Percentiles rank a stretch among this genome's conserved stretches.
Evolutionary conservation across 305 asterid genomes (phyloP).

Genomic region (Stenogyne calaminthoides): DNA sequence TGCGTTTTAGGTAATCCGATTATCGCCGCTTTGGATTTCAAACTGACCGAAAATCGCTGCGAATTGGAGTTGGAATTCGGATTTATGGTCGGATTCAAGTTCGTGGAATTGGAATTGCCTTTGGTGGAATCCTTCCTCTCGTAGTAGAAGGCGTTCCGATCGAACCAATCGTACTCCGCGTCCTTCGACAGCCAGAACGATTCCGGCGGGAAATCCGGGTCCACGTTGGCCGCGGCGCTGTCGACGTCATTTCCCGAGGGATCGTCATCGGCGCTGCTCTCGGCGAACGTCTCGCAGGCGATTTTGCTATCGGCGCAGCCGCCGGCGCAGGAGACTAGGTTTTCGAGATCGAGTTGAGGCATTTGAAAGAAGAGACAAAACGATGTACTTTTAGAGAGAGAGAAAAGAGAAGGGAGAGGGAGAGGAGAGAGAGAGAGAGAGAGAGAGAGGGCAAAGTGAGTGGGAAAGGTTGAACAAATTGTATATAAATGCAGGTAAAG

Average conservation of each 20-base stretch:
- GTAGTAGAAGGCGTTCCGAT: slow-evolving; percentile 63
- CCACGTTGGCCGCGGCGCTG: slow-evolving; percentile 27
- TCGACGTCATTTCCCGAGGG: slow-evolving; percentile 20
- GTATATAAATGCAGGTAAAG: slow-evolving; percentile 17
- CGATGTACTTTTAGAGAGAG: slow-evolving; percentile 3
- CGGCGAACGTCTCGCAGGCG: slow-evolving; percentile 46
- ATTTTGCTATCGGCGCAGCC: slow-evolving; percentile 50
- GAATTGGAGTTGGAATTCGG: slow-evolving; percentile 48
- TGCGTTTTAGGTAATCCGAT: slow-evolving; percentile 78
- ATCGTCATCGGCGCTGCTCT: slow-evolving; percentile 22
- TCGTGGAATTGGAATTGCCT: slow-evolving; percentile 43
- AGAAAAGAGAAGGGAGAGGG: slow-evolving; percentile 22
- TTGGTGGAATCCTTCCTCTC: slow-evolving; percentile 77
- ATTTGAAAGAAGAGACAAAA: slow-evolving; percentile 23
- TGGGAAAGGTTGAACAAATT: slow-evolving; percentile 3
- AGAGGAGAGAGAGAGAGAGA: too few species aligned
- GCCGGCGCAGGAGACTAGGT: slow-evolving; percentile 53
- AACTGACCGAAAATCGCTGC: slow-evolving; percentile 51
- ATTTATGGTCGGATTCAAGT: slow-evolving; percentile 24
- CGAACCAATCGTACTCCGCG: slow-evolving; percentile 88
- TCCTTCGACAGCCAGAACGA: slow-evolving; percentile 88
- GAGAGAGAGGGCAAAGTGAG: neutral
- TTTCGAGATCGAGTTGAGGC: slow-evolving; percentile 72
- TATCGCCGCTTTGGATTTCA: slow-evolving; percentile 55
- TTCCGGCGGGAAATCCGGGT: slow-evolving; percentile 72